phyloP scores from a whole-genome alignment of 1,284 basidiomycete genomes.

The Stygiomarasmius scandens region DNA sequence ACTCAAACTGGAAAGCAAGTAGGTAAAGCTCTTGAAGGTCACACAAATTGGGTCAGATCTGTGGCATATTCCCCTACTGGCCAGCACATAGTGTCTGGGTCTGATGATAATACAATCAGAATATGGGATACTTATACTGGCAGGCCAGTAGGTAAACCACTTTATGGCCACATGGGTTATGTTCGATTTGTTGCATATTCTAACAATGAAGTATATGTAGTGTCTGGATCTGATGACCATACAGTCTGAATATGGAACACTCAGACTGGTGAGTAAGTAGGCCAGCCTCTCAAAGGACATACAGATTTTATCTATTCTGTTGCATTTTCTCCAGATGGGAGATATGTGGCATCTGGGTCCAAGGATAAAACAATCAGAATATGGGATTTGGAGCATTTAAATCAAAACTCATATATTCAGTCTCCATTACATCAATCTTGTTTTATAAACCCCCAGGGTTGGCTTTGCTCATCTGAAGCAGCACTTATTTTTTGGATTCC shows the following conservation, averaged over 20 bases:
- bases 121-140: background rate
- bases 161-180: slow-evolving; percentile 2
- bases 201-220: too few relatives aligned
- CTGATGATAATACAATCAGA: slow-evolving; percentile 19
- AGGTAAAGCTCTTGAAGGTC: background rate
- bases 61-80: slow-evolving; percentile 19
- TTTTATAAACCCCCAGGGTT: background rate
- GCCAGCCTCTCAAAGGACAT: background rate
- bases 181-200: slow-evolving; percentile 16
- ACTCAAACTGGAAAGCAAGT: slow-evolving; percentile 11
- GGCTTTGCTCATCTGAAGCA: background rate
- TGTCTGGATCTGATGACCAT: background rate
- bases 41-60: background rate
- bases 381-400: too few relatives aligned
- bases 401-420: background rate
- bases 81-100: slow-evolving; percentile 19
- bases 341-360: background rate
- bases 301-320: background rate
- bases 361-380: slow-evolving; percentile 1
- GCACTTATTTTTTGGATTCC: background rate
- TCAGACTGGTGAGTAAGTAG: too few relatives aligned
- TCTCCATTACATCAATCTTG: background rate
- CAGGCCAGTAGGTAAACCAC: background rate
- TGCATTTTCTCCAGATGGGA: background rate
- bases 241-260: background rate